Conservation (phyloP, 1,284 basidiomycete species). For the Sporisorium iseilematis-ciliati region DNA sequence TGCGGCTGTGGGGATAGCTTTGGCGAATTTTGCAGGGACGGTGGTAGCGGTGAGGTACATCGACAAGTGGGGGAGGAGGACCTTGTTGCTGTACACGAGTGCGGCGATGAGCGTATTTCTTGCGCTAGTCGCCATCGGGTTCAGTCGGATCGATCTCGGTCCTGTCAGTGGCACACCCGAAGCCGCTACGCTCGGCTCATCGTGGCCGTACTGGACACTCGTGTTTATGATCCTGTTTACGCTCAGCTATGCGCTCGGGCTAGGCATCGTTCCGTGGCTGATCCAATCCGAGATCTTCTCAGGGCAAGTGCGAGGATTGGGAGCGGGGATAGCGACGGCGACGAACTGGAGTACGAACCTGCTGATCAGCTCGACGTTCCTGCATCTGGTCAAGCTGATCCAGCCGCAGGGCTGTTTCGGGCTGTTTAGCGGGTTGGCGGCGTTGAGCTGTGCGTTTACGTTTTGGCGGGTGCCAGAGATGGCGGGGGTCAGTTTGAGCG, state of each 20-base stretch:
- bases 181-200: conserved; percentile 5
- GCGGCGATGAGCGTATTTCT: conserved; percentile 44
- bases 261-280: conserved; percentile 63
- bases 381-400: conserved; percentile 50
- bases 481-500: conserved; percentile 43
- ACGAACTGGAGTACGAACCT: conserved; percentile 57
- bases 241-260: conserved; percentile 58
- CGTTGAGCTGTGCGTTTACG: conserved; percentile 53
- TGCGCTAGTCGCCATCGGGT: conserved; percentile 42
- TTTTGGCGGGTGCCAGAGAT: conserved; percentile 55
- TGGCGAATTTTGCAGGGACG: conserved; percentile 62
- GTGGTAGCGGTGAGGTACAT: conserved; percentile 54
- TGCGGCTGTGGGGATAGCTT: conserved; percentile 55
- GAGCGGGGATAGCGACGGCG: conserved; percentile 54
- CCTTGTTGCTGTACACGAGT: conserved; percentile 57
- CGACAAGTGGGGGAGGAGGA: conserved; percentile 55
- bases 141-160: conserved; percentile 45
- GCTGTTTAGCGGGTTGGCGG: conserved; percentile 46
- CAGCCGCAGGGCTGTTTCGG: conserved; percentile 51
- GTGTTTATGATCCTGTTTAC: conserved; percentile 50
- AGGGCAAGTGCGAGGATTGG: conserved; percentile 43
- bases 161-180: conserved; percentile 15
- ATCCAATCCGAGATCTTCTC: conserved; percentile 60
- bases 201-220: conserved; percentile 53
- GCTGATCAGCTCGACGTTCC: conserved; percentile 46